phyloP scores from a whole-genome alignment of 805 yeast species.

The Scheffersomyces stipitis region DNA sequence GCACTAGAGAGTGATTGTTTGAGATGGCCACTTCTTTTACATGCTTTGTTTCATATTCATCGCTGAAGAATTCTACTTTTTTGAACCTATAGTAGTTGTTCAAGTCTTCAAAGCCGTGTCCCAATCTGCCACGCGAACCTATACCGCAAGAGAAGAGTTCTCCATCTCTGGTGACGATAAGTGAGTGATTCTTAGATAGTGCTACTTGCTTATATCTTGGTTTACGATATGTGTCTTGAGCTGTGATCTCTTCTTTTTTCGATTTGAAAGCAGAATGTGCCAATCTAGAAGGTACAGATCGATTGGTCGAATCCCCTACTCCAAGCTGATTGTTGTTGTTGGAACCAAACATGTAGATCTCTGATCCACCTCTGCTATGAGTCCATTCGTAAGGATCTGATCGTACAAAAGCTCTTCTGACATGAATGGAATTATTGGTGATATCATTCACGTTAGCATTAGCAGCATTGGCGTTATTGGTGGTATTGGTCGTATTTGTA shows the following conservation, averaged over 20 bases:
- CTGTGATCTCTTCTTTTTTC: constrained; percentile 3
- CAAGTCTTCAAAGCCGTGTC: constrained; percentile 45
- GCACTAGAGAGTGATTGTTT: constrained; percentile 65
- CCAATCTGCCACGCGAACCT: constrained; percentile 71
- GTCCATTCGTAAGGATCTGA: constrained; percentile 40
- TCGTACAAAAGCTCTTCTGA: constrained; percentile 7
- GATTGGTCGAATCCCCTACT: constrained; percentile 57
- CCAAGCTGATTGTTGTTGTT: constrained; percentile 65
- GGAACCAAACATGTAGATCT: constrained; percentile 60
- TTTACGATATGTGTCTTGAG: constrained; percentile 18
- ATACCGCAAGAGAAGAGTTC: constrained; percentile 63
- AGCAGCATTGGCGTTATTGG: too few species aligned
- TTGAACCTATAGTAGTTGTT: constrained; percentile 43
- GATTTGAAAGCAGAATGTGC: constrained; percentile 26
- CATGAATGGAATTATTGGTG: too few species aligned
- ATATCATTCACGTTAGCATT: too few species aligned
- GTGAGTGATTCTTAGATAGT: constrained; percentile 66
- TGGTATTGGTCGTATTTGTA: too few species aligned
- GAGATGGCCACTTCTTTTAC: constrained; percentile 47
- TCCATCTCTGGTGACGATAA: constrained; percentile 56
- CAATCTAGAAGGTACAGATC: constrained; percentile 40
- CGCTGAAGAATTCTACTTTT: constrained; percentile 36
- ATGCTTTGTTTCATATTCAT: constrained; percentile 16
- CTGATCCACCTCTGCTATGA: constrained; percentile 53
- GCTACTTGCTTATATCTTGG: constrained; percentile 49